Evolutionary conservation across 805 yeast species (phyloP), one percentile per base, ranked within the genome.

Genomic region (Kuraishia piskuri): DNA sequence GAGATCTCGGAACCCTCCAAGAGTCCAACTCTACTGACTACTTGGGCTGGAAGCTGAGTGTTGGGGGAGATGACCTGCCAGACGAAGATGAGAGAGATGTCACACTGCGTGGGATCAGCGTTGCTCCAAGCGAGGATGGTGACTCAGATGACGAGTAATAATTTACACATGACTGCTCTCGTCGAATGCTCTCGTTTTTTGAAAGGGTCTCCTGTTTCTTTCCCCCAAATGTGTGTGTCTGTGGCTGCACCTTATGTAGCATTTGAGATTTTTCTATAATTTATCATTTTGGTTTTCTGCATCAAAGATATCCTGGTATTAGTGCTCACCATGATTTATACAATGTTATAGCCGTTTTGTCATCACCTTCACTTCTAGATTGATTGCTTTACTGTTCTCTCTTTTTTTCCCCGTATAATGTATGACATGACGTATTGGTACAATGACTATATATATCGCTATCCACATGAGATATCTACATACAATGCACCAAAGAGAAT

Each of bases 1-100:
- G 99, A 45, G 99, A 92, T 67, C 78, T 92, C 57, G 99, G 98
- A n/a, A 85, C 96, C 2, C 76, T 94, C 62, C 97, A 91, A 67
- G 99, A 92, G 66, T 88, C 89, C 44, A 82, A 82, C 54, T 88
- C 88, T 62, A 90, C 88, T 44, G 97, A 92, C 66, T 92, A 89
- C 63, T 78, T 85, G 62, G 73, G 78, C 10, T 80, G 82, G 72
- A 74, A 66, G 55, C 66, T 79, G 57, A 65, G 61, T 46, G 67
- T 63, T 47, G 77, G 74, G 19, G 64, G 61, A 21, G 70, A 65
- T 22, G 78, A 74, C 31, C 76, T 74, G 24, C 77, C 75, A 19
- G 80, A 72, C 5, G 73, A 68, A 12, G 48, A 36, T 14, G 60
- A 58, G 22, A 64, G 61, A 46, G 69, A 67, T n/a, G 66, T 68